Base-by-base conservation (phyloP, 176 grass and related monocot genomes). In the Carex pumila region DNA sequence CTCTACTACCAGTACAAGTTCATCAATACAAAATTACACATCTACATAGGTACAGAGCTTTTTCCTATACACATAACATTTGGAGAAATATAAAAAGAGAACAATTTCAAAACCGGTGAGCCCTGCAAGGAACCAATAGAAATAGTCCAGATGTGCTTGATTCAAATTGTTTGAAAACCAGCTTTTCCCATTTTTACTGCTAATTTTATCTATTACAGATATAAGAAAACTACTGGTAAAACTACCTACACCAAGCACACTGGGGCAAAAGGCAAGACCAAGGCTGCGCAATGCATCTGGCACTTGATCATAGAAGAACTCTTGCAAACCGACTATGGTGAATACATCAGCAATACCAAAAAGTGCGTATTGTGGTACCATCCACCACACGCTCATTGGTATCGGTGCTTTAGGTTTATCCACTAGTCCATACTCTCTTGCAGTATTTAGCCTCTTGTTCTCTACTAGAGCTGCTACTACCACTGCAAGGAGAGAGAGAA, bases 231-330 rank as follows among this genome's bases (percentile, higher is more conserved):
- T 32, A 13, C 90, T 93, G 47, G 80, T 87, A 54, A 91, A 91
- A 81, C 13, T 87, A 3, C 95, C 92, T 0, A 72, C 61, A 49
- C 95, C 95, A 0, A 88, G 3, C 57, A 92, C 79, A 79, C 90
- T 94, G 10, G 94, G 55, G 86, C 19, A 91, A 41, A 98, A 39
- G 18, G 88, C 95, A 4, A 94, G 85, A 12, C 92, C 92, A 2
- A 94, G 80, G 80, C 89, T 94, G 34, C 89, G 80, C 18, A 91
- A 85, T 32, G 72, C 32, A 63, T 86, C 78, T 12, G 91, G 89
- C 4, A 91, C 91, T 81, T 98, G 95, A 76, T 91, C 95, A 84
- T 98, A 94, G 92, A 98, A 98, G 84, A 98, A 98, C 64, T 98
- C 95, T 73, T 93, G 95, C 58, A 98, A 65, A 0, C 95, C 92